A percentile compares a stretch with the other conserved stretches of the same genome.
phyloP scores from a whole-genome alignment of 257 asterid species.

The Echites panduratus region DNA sequence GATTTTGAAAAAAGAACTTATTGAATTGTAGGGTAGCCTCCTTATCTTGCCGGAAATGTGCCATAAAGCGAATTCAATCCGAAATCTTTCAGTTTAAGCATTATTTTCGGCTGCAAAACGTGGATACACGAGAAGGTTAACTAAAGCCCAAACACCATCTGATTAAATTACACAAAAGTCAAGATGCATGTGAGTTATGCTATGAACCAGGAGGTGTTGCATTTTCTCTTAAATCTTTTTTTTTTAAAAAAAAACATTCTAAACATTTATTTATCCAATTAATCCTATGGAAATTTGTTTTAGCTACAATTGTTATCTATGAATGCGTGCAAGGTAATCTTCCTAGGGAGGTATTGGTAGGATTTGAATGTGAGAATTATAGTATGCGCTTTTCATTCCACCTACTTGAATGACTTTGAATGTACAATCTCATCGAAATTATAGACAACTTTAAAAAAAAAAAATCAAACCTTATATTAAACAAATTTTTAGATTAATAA shows the following conservation, averaged over 20 bases:
- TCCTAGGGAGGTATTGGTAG: too few relatives aligned
- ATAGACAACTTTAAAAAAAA: too few relatives aligned
- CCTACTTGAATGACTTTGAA: too few relatives aligned
- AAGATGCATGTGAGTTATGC: constrained; percentile 8
- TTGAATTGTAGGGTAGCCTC: background rate
- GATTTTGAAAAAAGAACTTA: background rate
- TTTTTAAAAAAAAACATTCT: too few relatives aligned
- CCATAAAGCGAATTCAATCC: background rate
- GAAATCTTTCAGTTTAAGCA: background rate
- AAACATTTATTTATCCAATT: too few relatives aligned
- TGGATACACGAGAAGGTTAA: background rate
- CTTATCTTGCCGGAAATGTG: background rate
- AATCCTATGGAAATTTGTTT: too few relatives aligned
- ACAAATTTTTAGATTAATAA: too few relatives aligned
- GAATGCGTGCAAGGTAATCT: too few relatives aligned
- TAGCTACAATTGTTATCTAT: background rate
- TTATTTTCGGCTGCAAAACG: background rate
- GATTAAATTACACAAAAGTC: background rate
- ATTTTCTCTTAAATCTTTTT: background rate
- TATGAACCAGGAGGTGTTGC: background rate
- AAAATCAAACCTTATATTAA: too few relatives aligned
- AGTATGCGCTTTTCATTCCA: too few relatives aligned
- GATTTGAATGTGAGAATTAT: too few relatives aligned
- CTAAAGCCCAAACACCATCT: background rate
- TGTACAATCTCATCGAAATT: too few relatives aligned